Base-by-base conservation (phyloP, 2,329 filamentous ascomycete species). In the Tetracladium maxilliforme region DNA sequence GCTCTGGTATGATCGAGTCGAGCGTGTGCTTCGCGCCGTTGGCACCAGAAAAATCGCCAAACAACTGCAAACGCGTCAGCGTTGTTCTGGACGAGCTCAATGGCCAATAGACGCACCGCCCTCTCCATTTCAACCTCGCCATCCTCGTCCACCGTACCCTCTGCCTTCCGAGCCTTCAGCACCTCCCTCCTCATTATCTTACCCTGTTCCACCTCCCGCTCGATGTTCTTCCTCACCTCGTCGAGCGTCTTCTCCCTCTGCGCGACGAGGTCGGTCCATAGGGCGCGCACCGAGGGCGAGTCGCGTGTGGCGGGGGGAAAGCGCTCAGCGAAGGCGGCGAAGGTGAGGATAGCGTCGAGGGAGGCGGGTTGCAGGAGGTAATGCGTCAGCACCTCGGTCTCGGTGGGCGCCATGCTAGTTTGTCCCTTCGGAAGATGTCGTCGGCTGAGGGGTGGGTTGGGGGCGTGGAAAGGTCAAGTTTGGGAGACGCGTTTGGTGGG, bases 281-380 rank as follows among this genome's bases (percentile, higher is more conserved):
- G 61, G 32, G 74, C 70, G 27, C 83, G 70, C 43, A n/a, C n/a
- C n/a, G n/a, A n/a, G n/a, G n/a, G n/a, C n/a, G n/a, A n/a, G 11
- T 22, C 5, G 13, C 5, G 25, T 14, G 2, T 14, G 1, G 66
- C 50, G 25, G 63, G 67, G 8, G 83, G 82, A 42, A 92, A 90
- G 21, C 87, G 62, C 15, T 73, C 62, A 21, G 69, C 71, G 56
- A 92, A 92, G 35, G 82, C 68, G 29, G 72, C 61, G 23, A 84
- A 62, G 6, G 81, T 74, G 37, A 84, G 58, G 42, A 84, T 67
- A 34, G 75, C 66, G 21, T 78, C 74, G 19, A 92, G 60, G 15
- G 77, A 64, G 6, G 82, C 74, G 9, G 83, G 79, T 16, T 75
- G 62, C 18, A 92, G 65, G 30, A 92, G 69, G 47, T 87, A 92